Evolutionary conservation across 345 rosid species (phyloP).

Genomic region (Heritiera fomes): DNA sequence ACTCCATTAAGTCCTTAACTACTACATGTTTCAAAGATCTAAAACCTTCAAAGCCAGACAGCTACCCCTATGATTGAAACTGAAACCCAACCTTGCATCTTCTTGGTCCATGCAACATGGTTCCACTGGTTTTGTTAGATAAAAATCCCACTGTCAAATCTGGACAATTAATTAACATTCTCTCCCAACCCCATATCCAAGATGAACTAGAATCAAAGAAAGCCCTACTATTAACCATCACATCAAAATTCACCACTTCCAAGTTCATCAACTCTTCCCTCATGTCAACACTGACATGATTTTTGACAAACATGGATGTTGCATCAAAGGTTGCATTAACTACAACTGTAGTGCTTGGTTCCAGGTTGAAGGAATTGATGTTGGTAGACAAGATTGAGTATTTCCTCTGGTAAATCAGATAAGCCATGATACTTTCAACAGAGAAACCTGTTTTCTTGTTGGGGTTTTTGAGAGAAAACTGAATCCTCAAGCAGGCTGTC

Average conservation of each 20-base stretch:
- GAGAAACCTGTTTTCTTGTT: background rate
- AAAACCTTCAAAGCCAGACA: background rate
- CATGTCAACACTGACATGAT: background rate
- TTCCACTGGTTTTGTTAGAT: background rate
- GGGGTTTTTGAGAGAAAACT: background rate
- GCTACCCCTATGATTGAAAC: background rate
- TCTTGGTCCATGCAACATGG: background rate
- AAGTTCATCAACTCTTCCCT: background rate
- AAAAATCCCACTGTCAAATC: background rate
- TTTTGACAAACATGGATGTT: background rate
- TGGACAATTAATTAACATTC: background rate
- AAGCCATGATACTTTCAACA: background rate
- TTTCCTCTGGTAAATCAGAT: background rate
- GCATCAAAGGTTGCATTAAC: background rate
- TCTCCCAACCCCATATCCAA: background rate
- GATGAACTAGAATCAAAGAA: background rate
- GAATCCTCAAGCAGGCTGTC: background rate
- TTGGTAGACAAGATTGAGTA: background rate
- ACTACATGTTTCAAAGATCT: background rate
- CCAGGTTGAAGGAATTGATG: background rate
- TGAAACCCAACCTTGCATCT: background rate
- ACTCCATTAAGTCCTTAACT: too few species aligned
- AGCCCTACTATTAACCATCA: background rate
- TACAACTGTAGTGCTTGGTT: background rate
- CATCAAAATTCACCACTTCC: background rate